Percentiles rank a stretch among this genome's conserved stretches.
phyloP scores from a whole-genome alignment of 2,329 filamentous ascomycete genomes.

The Drechslera avenae region DNA sequence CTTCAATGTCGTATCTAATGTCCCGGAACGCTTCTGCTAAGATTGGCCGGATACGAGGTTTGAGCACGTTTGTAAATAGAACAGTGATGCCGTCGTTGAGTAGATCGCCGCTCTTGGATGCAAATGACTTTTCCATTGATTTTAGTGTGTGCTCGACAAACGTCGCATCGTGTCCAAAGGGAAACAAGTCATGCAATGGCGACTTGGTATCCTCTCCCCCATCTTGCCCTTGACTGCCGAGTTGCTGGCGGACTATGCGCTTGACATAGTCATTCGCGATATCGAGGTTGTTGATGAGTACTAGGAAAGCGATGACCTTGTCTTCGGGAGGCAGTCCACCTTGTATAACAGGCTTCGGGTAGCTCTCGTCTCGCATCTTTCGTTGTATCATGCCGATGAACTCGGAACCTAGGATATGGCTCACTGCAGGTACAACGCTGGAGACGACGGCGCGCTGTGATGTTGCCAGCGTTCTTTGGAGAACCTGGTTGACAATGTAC shows the following conservation, averaged over 20 bases:
- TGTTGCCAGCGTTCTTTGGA: conserved; percentile 85
- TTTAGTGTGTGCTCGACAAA: conserved; percentile 72
- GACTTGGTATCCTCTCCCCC: conserved; percentile 46
- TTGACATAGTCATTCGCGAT: conserved; percentile 88
- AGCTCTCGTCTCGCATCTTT: conserved; percentile 96
- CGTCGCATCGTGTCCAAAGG: conserved; percentile 75
- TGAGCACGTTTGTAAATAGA: conserved; percentile 85
- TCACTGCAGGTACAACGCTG: conserved; percentile 77
- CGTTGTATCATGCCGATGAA: conserved; percentile 97
- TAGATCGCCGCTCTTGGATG: conserved; percentile 78
- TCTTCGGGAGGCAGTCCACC: conserved; percentile 86
- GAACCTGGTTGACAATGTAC: conserved; percentile 95
- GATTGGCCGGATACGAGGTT: conserved; percentile 80
- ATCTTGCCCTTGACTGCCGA: conserved; percentile 50
- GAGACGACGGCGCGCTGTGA: conserved; percentile 79
- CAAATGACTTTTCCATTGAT: conserved; percentile 72
- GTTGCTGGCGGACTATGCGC: conserved; percentile 76
- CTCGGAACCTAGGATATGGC: conserved; percentile 81
- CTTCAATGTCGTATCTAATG: conserved; percentile 75
- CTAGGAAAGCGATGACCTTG: conserved; percentile 84
- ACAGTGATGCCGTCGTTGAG: conserved; percentile 83
- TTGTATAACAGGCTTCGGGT: conserved; percentile 78
- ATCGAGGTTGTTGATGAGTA: conserved; percentile 95
- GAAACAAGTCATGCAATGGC: conserved; percentile 68
- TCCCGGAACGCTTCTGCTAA: conserved; percentile 90